Evolutionary conservation across 2,329 filamentous ascomycete species (phyloP).

Genomic region (Neonectria ditissima): DNA sequence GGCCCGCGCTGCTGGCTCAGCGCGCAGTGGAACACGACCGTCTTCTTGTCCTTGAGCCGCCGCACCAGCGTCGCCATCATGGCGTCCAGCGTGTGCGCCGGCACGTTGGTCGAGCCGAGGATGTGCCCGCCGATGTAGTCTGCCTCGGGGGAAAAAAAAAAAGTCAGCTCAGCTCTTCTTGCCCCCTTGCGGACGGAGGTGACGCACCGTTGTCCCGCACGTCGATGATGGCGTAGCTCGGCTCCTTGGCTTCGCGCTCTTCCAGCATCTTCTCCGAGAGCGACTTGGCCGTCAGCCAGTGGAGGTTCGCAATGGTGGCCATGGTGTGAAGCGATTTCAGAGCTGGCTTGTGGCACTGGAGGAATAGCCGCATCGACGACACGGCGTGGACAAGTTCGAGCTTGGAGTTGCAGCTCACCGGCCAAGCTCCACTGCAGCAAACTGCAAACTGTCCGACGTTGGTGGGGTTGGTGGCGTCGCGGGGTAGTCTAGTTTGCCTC

Average conservation of each 20-base stretch:
- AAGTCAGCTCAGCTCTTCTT: too few relatives aligned
- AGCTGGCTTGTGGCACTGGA: slow-evolving; percentile 16
- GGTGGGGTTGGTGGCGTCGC: background rate
- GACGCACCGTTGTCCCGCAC: slow-evolving; percentile 84
- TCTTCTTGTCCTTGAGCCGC: slow-evolving; percentile 79
- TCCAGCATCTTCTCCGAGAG: slow-evolving; percentile 74
- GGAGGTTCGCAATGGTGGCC: slow-evolving; percentile 71
- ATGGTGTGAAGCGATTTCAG: slow-evolving; percentile 47
- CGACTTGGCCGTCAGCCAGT: slow-evolving; percentile 75
- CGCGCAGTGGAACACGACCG: slow-evolving; percentile 94
- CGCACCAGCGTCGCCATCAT: slow-evolving; percentile 86
- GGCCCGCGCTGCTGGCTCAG: slow-evolving; percentile 93
- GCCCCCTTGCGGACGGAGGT: too few relatives aligned
- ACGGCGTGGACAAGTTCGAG: background rate
- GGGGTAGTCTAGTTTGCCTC: background rate
- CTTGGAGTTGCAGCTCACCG: background rate
- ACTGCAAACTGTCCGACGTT: background rate
- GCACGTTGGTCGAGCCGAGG: slow-evolving; percentile 78
- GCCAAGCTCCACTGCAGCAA: background rate
- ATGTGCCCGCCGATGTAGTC: slow-evolving; percentile 96
- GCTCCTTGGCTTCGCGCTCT: slow-evolving; percentile 54
- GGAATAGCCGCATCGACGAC: slow-evolving; percentile 28
- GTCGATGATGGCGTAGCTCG: slow-evolving; percentile 80
- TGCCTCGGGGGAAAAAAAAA: too few relatives aligned
- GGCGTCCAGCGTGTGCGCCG: slow-evolving; percentile 78